phyloP scores from a whole-genome alignment of 305 asterid genomes.

The Ajuga reptans region DNA sequence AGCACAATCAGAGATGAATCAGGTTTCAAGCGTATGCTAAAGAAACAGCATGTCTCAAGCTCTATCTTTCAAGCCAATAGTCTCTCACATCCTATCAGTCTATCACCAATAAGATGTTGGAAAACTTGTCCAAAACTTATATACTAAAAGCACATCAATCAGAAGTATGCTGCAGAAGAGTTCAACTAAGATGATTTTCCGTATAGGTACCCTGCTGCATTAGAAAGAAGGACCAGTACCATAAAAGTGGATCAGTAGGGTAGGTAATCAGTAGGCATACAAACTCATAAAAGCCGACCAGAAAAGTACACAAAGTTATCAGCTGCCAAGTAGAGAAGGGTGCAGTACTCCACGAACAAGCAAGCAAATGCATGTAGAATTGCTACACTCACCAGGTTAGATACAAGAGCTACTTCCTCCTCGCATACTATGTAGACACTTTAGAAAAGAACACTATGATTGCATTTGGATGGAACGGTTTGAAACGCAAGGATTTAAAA shows the following conservation, averaged over 20 bases:
- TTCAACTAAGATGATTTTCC: neutral
- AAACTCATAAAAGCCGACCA: constrained; percentile 1
- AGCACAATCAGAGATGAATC: constrained; percentile 15
- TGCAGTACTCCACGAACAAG: constrained; percentile 7
- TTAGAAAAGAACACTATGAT: neutral
- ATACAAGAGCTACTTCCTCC: neutral
- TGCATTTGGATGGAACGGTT: no score
- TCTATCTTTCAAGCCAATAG: neutral
- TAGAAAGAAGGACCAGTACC: neutral
- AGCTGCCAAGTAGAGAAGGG: neutral
- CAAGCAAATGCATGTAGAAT: neutral
- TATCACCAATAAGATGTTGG: neutral
- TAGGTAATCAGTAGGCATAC: neutral
- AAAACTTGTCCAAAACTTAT: neutral
- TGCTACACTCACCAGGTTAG: neutral
- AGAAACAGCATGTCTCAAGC: neutral
- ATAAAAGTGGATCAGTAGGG: neutral
- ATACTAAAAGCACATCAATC: neutral
- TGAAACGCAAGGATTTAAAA: no score
- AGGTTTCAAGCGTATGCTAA: neutral
- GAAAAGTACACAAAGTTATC: neutral
- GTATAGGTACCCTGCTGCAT: neutral
- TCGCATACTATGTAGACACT: neutral
- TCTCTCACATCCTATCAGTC: neutral
- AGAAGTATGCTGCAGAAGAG: constrained; percentile 8